Conservation (phyloP, 257 asterid genomes). For the Prunella vulgaris region DNA sequence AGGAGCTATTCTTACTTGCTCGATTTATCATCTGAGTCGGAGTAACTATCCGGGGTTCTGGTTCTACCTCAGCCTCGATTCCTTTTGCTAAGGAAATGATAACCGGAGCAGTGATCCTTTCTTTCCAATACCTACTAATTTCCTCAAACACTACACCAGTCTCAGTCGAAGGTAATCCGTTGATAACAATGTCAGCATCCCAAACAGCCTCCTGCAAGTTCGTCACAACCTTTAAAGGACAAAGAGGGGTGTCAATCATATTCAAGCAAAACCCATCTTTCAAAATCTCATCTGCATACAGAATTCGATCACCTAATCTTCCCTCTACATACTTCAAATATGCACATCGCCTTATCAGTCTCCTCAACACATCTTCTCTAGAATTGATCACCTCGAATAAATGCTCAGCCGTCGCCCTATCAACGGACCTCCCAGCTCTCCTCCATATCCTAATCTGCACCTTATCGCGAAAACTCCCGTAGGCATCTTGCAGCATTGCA, state of each 20-base stretch:
- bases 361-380: conserved; percentile 83
- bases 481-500: conserved; percentile 86
- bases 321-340: conserved; percentile 95
- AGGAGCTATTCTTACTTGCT: conserved; percentile 57
- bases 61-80: conserved; percentile 85
- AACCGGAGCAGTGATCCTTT: conserved; percentile 58
- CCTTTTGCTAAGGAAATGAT: conserved; percentile 88
- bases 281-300: conserved; percentile 87
- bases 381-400: conserved; percentile 89
- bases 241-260: conserved; percentile 92
- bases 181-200: conserved; percentile 95
- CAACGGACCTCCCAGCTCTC: conserved; percentile 73
- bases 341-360: conserved; percentile 86
- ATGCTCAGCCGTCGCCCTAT: conserved; percentile 78
- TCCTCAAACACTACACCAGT: conserved; percentile 72
- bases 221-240: conserved; percentile 94
- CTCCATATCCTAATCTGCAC: conserved; percentile 90
- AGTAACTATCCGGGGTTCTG: conserved; percentile 79
- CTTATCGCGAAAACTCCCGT: conserved; percentile 68
- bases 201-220: conserved; percentile 98
- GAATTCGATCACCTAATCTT: conserved; percentile 73
- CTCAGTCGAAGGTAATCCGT: conserved; percentile 93
- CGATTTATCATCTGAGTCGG: conserved; percentile 93
- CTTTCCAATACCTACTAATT: conserved; percentile 87
- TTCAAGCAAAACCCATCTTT: conserved; percentile 94